Conservation (phyloP, 805 yeast genomes). For the Wickerhamiella sergipiensis region DNA sequence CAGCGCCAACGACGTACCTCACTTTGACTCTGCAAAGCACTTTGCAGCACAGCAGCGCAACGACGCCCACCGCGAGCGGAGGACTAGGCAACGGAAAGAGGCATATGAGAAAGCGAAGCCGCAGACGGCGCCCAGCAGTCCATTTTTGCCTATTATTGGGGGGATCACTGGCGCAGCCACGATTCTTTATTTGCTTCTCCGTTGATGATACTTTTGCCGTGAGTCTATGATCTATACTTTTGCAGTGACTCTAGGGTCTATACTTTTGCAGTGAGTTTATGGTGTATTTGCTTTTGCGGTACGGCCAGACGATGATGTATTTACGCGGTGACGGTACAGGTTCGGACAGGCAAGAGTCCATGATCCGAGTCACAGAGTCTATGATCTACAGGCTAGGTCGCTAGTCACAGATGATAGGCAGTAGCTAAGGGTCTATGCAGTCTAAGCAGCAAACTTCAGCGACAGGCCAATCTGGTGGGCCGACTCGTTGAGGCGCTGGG, state of each 20-base stretch:
- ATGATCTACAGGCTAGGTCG: no score
- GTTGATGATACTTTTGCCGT: no score
- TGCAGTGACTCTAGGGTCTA: no score
- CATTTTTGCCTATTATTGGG: neutral
- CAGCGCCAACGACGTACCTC: conserved; percentile 25
- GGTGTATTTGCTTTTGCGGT: no score
- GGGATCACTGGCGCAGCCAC: neutral
- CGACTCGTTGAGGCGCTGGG: conserved; percentile 87
- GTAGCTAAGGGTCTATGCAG: no score
- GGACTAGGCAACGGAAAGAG: neutral
- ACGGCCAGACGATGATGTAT: no score
- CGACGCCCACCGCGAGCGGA: neutral
- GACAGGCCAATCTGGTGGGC: conserved; percentile 97
- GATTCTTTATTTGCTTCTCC: neutral
- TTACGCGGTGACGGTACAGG: no score
- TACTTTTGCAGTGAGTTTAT: no score
- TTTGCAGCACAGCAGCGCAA: neutral
- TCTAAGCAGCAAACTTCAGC: conserved; percentile 78
- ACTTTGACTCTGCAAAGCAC: conserved; percentile 25
- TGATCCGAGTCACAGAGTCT: no score
- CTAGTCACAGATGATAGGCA: no score
- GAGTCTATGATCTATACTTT: no score
- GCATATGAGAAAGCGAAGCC: neutral
- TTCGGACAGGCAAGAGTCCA: no score
- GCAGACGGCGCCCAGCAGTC: neutral